Conservation (phyloP, 345 rosid species). For the Ricinus communis region DNA sequence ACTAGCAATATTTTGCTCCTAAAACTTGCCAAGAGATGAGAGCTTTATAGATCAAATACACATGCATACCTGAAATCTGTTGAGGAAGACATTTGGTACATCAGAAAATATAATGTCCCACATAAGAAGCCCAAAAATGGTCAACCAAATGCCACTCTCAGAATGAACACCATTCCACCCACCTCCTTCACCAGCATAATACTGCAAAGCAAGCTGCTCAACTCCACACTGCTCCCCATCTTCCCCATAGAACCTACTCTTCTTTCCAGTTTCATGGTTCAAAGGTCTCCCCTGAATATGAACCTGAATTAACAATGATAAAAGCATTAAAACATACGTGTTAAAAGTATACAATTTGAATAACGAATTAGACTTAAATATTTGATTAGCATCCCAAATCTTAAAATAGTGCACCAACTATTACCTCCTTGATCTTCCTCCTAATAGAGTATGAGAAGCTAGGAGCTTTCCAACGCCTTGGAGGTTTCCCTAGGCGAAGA, state of each 20-base stretch:
- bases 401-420: slow-evolving; percentile 7
- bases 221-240: slow-evolving; percentile 92
- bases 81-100: slow-evolving; percentile 70
- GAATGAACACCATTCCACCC: slow-evolving; percentile 84
- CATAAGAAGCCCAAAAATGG: slow-evolving; percentile 85
- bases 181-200: slow-evolving; percentile 83
- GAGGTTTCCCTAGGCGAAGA: slow-evolving; percentile 87
- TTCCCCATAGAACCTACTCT: slow-evolving; percentile 83
- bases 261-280: slow-evolving; percentile 72
- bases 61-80: slow-evolving; percentile 69
- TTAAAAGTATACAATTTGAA: neutral
- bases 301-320: slow-evolving; percentile 43
- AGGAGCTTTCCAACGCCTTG: slow-evolving; percentile 95
- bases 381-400: slow-evolving; percentile 16
- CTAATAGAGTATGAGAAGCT: slow-evolving; percentile 49
- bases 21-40: neutral
- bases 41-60: neutral
- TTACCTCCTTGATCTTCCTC: slow-evolving; percentile 71
- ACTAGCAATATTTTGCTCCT: neutral
- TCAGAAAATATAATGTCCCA: slow-evolving; percentile 82
- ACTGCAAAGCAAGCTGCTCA: slow-evolving; percentile 89
- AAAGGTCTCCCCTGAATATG: slow-evolving; percentile 80
- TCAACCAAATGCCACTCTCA: slow-evolving; percentile 93
- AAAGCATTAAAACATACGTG: slow-evolving; percentile 7
- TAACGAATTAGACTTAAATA: neutral